Evolutionary conservation across 371 early-diverging fungal genomes (phyloP).

Genomic region (Lichtheimia hyalospora): DNA sequence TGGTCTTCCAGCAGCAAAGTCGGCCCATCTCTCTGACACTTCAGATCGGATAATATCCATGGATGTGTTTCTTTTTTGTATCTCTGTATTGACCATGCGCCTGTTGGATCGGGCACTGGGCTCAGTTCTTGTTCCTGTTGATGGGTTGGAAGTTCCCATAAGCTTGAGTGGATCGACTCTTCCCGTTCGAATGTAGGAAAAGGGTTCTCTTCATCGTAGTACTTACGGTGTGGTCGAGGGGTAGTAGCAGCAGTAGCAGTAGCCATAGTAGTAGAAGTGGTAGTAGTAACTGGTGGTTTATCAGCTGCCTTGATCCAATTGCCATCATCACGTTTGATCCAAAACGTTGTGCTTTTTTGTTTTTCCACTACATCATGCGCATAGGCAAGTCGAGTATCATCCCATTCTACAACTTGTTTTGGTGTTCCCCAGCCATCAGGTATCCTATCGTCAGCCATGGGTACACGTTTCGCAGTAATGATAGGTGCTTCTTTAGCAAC

Average conservation of each 20-base stretch:
- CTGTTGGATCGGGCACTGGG: background rate
- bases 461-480: background rate
- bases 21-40: background rate
- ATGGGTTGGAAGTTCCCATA: background rate
- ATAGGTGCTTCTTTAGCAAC: conserved; percentile 1
- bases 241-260: background rate
- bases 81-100: background rate
- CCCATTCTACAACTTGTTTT: conserved; percentile 25
- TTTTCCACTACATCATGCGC: conserved; percentile 32
- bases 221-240: background rate
- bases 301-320: conserved; percentile 2
- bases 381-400: conserved; percentile 32
- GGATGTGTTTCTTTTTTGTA: background rate
- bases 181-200: background rate
- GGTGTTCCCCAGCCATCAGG: conserved; percentile 40
- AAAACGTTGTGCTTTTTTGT: conserved; percentile 34
- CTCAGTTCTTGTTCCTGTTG: background rate
- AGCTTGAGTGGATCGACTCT: background rate
- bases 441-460: background rate
- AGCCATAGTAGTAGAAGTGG: background rate
- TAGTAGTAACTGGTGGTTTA: background rate
- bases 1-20: too few species aligned
- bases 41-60: background rate
- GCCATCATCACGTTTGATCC: conserved; percentile 16
- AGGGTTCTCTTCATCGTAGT: background rate